phyloP scores from a whole-genome alignment of 352 stramenopile species.

The Phytopythium chamaehyphon region DNA sequence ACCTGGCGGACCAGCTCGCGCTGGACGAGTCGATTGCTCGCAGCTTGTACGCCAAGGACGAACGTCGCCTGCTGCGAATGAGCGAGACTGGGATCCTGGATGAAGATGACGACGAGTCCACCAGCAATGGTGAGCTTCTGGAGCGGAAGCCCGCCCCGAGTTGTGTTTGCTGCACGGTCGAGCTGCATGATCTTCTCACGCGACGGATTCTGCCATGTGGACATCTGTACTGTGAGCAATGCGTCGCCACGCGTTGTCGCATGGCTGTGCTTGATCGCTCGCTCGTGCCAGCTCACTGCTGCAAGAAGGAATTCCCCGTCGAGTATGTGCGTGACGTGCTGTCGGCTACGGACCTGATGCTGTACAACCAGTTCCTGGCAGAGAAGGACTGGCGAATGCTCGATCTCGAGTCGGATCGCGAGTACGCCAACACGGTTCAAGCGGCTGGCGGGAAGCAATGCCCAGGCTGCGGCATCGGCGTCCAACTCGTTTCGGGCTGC shows the following conservation, averaged over 20 bases:
- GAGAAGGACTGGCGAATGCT: conserved; percentile 43
- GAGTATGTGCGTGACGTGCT: conserved; percentile 60
- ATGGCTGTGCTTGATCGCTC: conserved; percentile 52
- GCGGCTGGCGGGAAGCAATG: conserved; percentile 43
- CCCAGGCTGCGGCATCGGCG: conserved; percentile 61
- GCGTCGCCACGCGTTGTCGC: conserved; percentile 43
- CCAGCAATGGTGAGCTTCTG: conserved; percentile 9
- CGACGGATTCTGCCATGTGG: conserved; percentile 41
- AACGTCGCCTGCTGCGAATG: conserved; percentile 24
- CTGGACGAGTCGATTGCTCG: conserved; percentile 39
- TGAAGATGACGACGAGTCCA: conserved; percentile 6
- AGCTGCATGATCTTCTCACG: conserved; percentile 33
- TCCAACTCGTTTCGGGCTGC: conserved; percentile 49
- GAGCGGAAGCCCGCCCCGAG: conserved; percentile 34
- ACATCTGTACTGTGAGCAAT: conserved; percentile 60
- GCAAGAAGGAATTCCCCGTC: conserved; percentile 56
- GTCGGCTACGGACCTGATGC: conserved; percentile 13
- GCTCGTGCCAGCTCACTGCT: conserved; percentile 66
- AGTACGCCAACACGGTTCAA: conserved; percentile 45
- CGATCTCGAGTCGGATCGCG: conserved; percentile 51
- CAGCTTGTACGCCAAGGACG: conserved; percentile 41
- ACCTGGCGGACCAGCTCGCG: conserved; percentile 21
- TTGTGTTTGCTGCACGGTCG: conserved; percentile 35
- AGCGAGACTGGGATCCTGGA: background rate
- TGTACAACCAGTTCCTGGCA: conserved; percentile 51